Evolutionary conservation across 106 monocot species (phyloP).

Genomic region (Allium cepa): DNA sequence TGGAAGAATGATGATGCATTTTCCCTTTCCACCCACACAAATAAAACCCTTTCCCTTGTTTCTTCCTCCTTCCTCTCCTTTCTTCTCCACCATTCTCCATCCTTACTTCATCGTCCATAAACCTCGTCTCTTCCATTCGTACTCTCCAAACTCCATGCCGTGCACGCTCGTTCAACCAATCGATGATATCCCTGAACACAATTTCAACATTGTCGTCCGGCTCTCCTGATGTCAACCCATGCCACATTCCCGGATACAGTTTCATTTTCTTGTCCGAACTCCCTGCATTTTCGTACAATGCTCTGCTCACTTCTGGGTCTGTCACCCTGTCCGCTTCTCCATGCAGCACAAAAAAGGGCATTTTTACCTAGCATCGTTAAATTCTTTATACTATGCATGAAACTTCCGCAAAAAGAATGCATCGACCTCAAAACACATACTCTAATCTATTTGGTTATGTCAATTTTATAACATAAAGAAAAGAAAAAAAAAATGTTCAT

Average conservation of each 20-base stretch:
- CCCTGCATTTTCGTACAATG: constrained; percentile 55
- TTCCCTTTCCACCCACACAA: constrained; percentile 30
- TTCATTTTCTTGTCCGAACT: constrained; percentile 89
- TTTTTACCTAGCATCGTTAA: constrained; percentile 35
- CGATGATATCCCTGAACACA: constrained; percentile 73
- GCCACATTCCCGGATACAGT: constrained; percentile 96
- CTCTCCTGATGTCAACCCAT: constrained; percentile 89
- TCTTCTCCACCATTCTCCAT: neutral
- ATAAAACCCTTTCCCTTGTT: neutral
- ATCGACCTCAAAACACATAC: too few species aligned
- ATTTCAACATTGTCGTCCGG: constrained; percentile 66
- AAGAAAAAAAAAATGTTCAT: neutral
- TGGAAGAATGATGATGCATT: constrained; percentile 13
- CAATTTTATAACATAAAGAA: neutral
- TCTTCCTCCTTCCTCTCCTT: constrained; percentile 5
- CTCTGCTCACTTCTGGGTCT: constrained; percentile 89
- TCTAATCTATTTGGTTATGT: neutral
- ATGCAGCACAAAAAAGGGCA: constrained; percentile 85
- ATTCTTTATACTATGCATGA: neutral
- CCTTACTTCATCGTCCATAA: neutral
- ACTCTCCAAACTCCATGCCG: neutral
- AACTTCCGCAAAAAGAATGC: neutral
- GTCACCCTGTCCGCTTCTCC: constrained; percentile 89
- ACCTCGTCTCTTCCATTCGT: neutral
- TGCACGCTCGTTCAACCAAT: constrained; percentile 49